These are phyloP conservation scores for Gelatoporia subvermispora DNA, from an alignment of 768 basidiomycete genomes.

Conservation along the genomic window DNA sequence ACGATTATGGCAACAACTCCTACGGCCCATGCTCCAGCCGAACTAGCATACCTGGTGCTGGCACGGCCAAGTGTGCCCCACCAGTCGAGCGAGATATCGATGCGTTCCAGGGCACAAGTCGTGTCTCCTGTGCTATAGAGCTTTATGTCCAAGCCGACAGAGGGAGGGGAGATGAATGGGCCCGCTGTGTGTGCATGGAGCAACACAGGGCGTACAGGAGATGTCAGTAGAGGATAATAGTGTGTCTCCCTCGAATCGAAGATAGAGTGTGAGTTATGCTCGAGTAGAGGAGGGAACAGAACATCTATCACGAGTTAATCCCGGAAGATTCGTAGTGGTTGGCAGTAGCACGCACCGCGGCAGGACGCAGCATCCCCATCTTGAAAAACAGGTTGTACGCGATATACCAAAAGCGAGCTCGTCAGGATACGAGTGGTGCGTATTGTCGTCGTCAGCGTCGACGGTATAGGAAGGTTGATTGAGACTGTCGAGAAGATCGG, in stretches of 20 bases:
- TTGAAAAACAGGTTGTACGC: constrained; percentile 33
- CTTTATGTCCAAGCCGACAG: constrained; percentile 45
- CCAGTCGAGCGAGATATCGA: constrained; percentile 67
- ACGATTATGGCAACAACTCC: constrained; percentile 61
- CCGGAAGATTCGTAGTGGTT: not conserved
- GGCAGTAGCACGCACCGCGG: constrained; percentile 18
- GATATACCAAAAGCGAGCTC: constrained; percentile 64
- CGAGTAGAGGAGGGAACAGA: constrained; percentile 60
- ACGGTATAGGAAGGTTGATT: constrained; percentile 5
- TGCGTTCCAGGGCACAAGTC: constrained; percentile 39
- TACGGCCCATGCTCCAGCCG: constrained; percentile 66
- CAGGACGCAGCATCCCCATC: not conserved
- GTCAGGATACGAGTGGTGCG: constrained; percentile 52
- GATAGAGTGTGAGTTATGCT: constrained; percentile 33
- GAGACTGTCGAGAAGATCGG: constrained; percentile 6
- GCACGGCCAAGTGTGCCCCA: constrained; percentile 64
- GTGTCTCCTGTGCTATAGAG: constrained; percentile 52
- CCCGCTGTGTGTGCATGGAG: constrained; percentile 67
- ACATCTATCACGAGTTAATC: constrained; percentile 31
- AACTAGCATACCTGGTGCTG: constrained; percentile 70
- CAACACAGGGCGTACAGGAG: constrained; percentile 30
- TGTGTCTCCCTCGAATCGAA: constrained; percentile 57
- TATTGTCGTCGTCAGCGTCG: constrained; percentile 39
- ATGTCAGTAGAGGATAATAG: constrained; percentile 51
- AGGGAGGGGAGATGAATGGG: constrained; percentile 47